phyloP scores from a whole-genome alignment of 2,329 filamentous ascomycete genomes.

The Sporothrix mexicana region DNA sequence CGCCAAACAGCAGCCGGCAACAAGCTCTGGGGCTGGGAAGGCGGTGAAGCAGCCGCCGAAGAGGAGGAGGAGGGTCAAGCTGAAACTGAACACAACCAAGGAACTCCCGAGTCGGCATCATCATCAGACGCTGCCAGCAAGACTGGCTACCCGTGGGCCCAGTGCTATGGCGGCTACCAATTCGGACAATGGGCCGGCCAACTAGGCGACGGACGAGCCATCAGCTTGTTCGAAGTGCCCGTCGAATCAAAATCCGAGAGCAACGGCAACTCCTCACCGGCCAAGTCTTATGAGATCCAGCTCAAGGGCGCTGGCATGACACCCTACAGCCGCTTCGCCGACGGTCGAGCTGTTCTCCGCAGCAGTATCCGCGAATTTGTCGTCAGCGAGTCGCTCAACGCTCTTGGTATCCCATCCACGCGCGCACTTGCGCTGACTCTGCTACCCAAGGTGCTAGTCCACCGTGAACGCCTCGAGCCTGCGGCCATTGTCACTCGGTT shows the following conservation, averaged over 20 bases:
- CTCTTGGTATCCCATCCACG: constrained; percentile 83
- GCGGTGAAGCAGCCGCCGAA: constrained; percentile 49
- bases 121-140: constrained; percentile 39
- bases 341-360: constrained; percentile 90
- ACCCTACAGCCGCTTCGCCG: constrained; percentile 94
- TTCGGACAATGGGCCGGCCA: constrained; percentile 94
- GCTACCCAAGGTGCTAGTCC: constrained; percentile 72
- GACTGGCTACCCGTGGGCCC: constrained; percentile 93
- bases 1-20: constrained; percentile 80
- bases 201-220: constrained; percentile 90
- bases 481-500: constrained; percentile 93
- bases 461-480: constrained; percentile 81
- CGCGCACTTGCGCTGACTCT: constrained; percentile 83
- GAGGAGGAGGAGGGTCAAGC: background rate
- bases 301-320: constrained; percentile 93
- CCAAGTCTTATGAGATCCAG: constrained; percentile 78
- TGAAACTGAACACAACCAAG: constrained; percentile 37
- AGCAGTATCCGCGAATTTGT: constrained; percentile 95
- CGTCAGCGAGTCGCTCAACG: constrained; percentile 86
- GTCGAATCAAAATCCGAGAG: constrained; percentile 53
- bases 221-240: constrained; percentile 88
- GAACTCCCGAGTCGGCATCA: constrained; percentile 42
- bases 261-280: background rate
- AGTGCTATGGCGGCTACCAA: constrained; percentile 89
- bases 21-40: constrained; percentile 78